These are phyloP conservation scores for Pyrus betulifolia DNA, from an alignment of 306 rosid genomes.

Conservation along the genomic window DNA sequence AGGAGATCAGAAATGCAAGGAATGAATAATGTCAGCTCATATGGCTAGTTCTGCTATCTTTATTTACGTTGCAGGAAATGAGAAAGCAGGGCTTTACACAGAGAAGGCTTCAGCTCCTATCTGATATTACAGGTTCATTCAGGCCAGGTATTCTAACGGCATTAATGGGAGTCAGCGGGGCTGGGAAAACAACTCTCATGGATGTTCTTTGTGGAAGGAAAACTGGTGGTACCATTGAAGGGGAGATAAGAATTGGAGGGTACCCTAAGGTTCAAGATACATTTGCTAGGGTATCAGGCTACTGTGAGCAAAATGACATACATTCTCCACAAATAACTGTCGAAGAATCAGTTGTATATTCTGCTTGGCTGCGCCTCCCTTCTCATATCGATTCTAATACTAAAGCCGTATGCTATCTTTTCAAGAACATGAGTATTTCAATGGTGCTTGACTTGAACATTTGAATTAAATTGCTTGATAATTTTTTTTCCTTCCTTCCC, in stretches of 20 bases:
- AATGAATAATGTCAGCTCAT: background rate
- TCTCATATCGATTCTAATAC: constrained; percentile 47
- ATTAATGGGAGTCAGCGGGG: constrained; percentile 84
- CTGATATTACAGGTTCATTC: constrained; percentile 66
- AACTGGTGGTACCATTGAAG: constrained; percentile 62
- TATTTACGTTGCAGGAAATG: constrained; percentile 52
- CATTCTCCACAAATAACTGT: constrained; percentile 74
- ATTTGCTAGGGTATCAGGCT: constrained; percentile 72
- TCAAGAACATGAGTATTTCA: background rate
- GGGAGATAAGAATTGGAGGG: constrained; percentile 69
- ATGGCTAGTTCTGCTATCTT: constrained; percentile 2
- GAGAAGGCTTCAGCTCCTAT: constrained; percentile 62
- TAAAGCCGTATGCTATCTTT: constrained; percentile 47
- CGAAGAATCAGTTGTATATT: constrained; percentile 61
- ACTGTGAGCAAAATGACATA: constrained; percentile 75
- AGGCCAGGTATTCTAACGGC: constrained; percentile 79
- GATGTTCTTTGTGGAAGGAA: constrained; percentile 86
- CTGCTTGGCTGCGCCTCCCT: constrained; percentile 71
- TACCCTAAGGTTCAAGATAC: constrained; percentile 69
- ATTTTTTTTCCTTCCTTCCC: background rate
- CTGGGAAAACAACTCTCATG: constrained; percentile 84
- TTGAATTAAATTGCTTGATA: background rate
- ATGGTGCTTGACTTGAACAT: background rate
- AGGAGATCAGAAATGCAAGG: background rate
- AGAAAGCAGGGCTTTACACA: constrained; percentile 46